Conservation (phyloP, 352 stramenopile genomes). For the Pythium rishiriense region DNA sequence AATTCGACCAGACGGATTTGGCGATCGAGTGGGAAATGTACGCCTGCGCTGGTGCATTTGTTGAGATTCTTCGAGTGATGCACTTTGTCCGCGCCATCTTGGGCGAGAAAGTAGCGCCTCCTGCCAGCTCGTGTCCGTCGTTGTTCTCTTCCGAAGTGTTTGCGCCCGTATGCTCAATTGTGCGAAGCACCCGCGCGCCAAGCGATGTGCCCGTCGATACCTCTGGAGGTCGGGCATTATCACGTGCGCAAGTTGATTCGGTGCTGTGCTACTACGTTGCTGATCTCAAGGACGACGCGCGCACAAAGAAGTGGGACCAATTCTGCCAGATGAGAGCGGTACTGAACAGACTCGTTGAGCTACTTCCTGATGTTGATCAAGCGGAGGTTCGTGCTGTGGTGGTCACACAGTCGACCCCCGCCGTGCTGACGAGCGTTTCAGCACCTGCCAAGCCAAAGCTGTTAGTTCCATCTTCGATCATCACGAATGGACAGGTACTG, state of each 20-base stretch:
- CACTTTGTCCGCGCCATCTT: conserved; percentile 53
- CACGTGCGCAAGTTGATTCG: conserved; percentile 24
- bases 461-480: conserved; percentile 12
- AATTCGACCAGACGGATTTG: conserved; percentile 35
- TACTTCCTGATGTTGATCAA: conserved; percentile 1
- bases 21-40: conserved; percentile 55
- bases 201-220: background rate
- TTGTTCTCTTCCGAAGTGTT: conserved; percentile 74
- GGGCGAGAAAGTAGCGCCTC: conserved; percentile 32
- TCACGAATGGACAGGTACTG: background rate
- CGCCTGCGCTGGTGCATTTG: conserved; percentile 41
- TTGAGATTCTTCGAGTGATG: conserved; percentile 59
- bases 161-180: conserved; percentile 44
- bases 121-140: conserved; percentile 32
- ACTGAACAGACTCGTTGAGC: conserved; percentile 19
- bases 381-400: background rate
- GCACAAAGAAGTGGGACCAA: conserved; percentile 23
- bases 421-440: background rate
- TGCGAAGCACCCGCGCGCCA: conserved; percentile 18
- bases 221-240: conserved; percentile 1
- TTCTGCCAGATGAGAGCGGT: conserved; percentile 26
- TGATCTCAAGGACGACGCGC: conserved; percentile 22
- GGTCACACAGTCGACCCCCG: background rate
- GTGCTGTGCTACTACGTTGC: conserved; percentile 27
- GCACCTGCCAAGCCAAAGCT: conserved; percentile 6